Evolutionary conservation across 2,329 filamentous ascomycete genomes (phyloP), one percentile per base, ranked within the genome.

Genomic region (Colletotrichum noveboracense): DNA sequence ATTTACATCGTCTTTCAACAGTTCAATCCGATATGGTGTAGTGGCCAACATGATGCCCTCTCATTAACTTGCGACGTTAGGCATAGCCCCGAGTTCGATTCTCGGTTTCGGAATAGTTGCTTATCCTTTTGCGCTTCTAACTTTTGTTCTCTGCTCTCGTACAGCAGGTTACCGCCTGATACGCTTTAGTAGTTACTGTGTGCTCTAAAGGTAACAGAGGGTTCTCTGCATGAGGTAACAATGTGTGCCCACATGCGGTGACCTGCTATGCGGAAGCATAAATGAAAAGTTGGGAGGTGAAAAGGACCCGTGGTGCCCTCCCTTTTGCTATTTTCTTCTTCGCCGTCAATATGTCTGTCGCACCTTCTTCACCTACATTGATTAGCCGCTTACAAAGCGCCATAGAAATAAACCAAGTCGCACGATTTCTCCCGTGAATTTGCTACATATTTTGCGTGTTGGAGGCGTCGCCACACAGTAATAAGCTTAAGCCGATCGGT

Each of bases 21-120:
- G 0, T 9, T 6, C 21, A 5, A 72, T 72, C 73, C 69, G 69
- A 72, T 75, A 75, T 75, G 73, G 69, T 75, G 73, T 75, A 75
- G 73, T 75, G 69, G 73, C 73, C 73, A 75, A 75, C 69, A 72
- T 72, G 73, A 75, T 72, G 73, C 73, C 73, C 69, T 75, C 73
- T 75, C 73, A 75, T 48, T n/a, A 24, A 61, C 6, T 1, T 48
- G 69, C 38, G 56, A 34, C 32, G 62, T 71, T 62, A 75, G 72
- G 72, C 72, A 75, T 75, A 75, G 72, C 72, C 72, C 72, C 72
- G 72, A 75, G 73, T 72, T 75, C 62, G 73, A 67, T 67, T 68
- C 69, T 75, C 69, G 73, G 73, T 75, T 75, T 75, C 72, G 72
- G 72, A 71, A 72, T 0, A n/a, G 6, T 13, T 0, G 3, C 14